A percentile compares a stretch with the other conserved stretches of the same genome.
These are phyloP conservation scores for Phytopythium helicoides DNA, from an alignment of 352 stramenopile genomes.

Conservation along the genomic window DNA sequence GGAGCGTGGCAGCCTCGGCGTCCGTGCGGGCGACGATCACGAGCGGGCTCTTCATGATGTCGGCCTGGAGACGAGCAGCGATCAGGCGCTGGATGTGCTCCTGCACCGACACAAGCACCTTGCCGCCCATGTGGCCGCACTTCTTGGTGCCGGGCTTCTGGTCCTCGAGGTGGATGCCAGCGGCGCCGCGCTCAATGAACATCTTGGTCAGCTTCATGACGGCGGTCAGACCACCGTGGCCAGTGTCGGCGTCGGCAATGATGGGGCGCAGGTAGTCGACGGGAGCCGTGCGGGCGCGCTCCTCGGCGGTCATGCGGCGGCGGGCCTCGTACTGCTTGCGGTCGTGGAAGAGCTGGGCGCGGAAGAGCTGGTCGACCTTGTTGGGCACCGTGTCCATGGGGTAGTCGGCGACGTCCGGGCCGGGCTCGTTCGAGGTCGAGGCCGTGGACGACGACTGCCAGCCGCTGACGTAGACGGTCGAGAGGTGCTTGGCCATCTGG, in stretches of 20 bases:
- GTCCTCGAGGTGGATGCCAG: constrained; percentile 98
- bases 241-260: constrained; percentile 97
- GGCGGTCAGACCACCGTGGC: constrained; percentile 94
- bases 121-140: constrained; percentile 98
- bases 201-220: constrained; percentile 99
- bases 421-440: constrained; percentile 95
- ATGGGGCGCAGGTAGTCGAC: constrained; percentile 98
- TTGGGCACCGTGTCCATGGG: constrained; percentile 98
- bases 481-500: constrained; percentile 94
- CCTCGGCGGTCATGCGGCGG: constrained; percentile 69
- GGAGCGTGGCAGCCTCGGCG: constrained; percentile 95
- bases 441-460: constrained; percentile 97
- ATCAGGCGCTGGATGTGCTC: constrained; percentile 98
- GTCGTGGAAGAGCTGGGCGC: constrained; percentile 97
- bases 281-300: constrained; percentile 70
- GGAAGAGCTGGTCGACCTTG: constrained; percentile 98
- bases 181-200: constrained; percentile 97
- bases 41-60: constrained; percentile 94
- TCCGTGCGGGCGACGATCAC: constrained; percentile 97
- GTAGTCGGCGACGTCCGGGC: constrained; percentile 98
- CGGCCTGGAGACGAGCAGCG: constrained; percentile 93
- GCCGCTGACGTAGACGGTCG: constrained; percentile 95
- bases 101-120: constrained; percentile 96
- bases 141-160: constrained; percentile 99
- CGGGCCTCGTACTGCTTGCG: constrained; percentile 95